Evolutionary conservation across 2,329 filamentous ascomycete species (phyloP).

Genomic region (Fusarium musae): DNA sequence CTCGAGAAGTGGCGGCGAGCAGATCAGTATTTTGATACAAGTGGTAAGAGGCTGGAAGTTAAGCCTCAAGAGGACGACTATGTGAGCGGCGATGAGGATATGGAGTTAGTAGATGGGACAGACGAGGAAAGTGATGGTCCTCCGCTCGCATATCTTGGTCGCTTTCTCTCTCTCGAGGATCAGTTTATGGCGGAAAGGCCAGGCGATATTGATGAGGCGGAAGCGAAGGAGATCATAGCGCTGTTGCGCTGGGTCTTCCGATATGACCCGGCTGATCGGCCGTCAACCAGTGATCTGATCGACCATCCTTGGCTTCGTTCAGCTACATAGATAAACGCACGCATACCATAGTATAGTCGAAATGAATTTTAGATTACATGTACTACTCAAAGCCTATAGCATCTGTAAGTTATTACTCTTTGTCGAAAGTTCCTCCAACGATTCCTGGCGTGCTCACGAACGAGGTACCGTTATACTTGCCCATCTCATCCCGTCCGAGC

Average conservation of each 20-base stretch:
- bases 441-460: constrained; percentile 9
- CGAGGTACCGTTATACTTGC: constrained; percentile 25
- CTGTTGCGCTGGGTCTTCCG: background rate
- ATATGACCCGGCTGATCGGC: background rate
- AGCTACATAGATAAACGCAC: accelerated
- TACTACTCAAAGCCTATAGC: accelerated
- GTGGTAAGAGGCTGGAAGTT: background rate
- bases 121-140: no score
- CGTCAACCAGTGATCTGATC: background rate
- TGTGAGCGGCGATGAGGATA: background rate
- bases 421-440: background rate
- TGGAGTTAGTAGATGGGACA: background rate
- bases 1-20: background rate
- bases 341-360: accelerated
- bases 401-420: accelerated
- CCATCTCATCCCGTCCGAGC: constrained; percentile 16
- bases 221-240: background rate
- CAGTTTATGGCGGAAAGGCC: background rate
- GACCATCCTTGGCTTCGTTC: background rate
- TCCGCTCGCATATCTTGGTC: background rate
- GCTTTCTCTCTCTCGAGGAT: background rate
- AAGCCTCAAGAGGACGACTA: background rate
- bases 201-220: accelerated
- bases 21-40: background rate
- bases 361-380: accelerated